Percentiles rank a stretch among this genome's conserved stretches.
phyloP scores from a whole-genome alignment of 306 rosid species.

The Gleditsia sinensis region DNA sequence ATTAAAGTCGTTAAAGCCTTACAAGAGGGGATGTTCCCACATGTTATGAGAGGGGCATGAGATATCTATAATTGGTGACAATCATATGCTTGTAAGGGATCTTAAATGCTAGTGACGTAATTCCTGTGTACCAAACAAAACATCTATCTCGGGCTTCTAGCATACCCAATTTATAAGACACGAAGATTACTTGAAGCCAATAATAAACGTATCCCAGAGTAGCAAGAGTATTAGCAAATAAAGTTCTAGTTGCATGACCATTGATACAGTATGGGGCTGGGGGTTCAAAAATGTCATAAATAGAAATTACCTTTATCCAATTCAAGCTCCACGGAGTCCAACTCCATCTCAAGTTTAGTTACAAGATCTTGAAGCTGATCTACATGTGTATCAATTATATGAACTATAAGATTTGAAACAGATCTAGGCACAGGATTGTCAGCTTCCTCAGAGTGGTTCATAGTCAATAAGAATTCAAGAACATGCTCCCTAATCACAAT shows the following conservation, averaged over 20 bases:
- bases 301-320: constrained; percentile 74
- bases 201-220: background rate
- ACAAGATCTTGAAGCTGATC: constrained; percentile 96
- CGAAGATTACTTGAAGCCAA: background rate
- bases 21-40: background rate
- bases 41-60: background rate
- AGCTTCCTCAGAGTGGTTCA: constrained; percentile 98
- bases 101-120: background rate
- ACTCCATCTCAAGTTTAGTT: constrained; percentile 90
- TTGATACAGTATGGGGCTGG: background rate
- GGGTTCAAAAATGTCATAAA: background rate
- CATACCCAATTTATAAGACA: background rate
- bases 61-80: background rate
- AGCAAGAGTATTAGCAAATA: background rate
- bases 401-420: constrained; percentile 82
- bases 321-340: constrained; percentile 86
- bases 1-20: background rate
- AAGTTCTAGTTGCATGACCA: background rate
- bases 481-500: constrained; percentile 90
- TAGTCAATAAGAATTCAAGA: constrained; percentile 88
- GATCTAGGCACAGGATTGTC: constrained; percentile 93
- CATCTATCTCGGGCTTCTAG: background rate
- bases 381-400: constrained; percentile 86
- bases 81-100: background rate
- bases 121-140: background rate